Percentiles rank a stretch among this genome's conserved stretches.
phyloP scores from a whole-genome alignment of 441 rosid genomes.

The Dalechampia spathulata region DNA sequence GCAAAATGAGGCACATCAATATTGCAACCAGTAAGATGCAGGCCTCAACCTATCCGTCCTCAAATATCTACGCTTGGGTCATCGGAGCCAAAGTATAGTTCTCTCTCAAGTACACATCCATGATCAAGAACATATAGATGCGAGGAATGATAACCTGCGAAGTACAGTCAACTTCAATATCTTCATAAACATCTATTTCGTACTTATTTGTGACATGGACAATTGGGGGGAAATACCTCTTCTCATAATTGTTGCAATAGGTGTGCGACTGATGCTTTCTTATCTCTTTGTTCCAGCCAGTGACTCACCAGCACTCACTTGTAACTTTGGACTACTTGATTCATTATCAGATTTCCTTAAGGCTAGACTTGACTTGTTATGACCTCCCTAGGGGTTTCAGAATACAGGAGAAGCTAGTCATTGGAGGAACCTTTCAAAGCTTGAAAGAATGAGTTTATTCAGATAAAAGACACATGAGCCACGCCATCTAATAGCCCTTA shows the following conservation, averaged over 20 bases:
- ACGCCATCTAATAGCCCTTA: neutral
- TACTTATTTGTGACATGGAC: no score
- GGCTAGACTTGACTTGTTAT: constrained; percentile 39
- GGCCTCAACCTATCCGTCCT: no score
- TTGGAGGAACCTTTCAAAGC: neutral
- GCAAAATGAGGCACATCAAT: no score
- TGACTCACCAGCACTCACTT: constrained; percentile 31
- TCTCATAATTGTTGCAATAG: neutral
- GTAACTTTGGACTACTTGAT: constrained; percentile 31
- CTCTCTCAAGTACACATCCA: no score
- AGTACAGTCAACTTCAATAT: no score
- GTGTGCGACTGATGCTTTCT: neutral
- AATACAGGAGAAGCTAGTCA: constrained; percentile 9
- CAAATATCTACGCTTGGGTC: no score
- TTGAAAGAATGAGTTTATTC: neutral
- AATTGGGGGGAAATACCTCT: no score
- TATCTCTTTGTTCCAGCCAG: constrained; percentile 30
- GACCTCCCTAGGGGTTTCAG: constrained; percentile 48
- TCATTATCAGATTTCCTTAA: constrained; percentile 42
- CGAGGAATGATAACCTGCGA: no score
- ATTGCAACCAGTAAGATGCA: no score
- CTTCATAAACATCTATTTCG: no score
- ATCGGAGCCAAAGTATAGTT: no score
- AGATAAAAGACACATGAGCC: neutral
- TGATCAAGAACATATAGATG: no score